A percentile compares a stretch with the other conserved stretches of the same genome.
Conservation (phyloP, 345 rosid species). For the Linum lewisii region DNA sequence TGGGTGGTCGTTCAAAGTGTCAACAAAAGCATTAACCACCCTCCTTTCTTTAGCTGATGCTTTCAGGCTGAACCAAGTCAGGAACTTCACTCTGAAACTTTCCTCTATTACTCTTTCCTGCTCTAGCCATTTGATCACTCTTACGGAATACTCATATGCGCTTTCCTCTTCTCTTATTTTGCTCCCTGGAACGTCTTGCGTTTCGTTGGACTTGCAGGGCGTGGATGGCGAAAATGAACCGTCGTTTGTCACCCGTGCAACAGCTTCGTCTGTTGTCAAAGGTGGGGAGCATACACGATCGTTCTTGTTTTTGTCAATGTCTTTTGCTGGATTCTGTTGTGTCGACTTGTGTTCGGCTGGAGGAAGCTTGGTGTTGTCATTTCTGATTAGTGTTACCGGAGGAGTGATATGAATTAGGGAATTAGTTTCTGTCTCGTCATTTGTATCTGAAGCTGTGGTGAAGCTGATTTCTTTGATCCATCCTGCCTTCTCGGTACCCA, state of each 20-base stretch:
- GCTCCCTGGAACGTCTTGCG: conserved; percentile 14
- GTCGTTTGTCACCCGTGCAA: conserved; percentile 11
- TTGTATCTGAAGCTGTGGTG: no score
- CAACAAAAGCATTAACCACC: conserved; percentile 44
- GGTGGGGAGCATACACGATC: conserved; percentile 30
- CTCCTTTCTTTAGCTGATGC: conserved; percentile 42
- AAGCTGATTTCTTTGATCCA: no score
- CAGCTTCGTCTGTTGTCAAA: conserved; percentile 14
- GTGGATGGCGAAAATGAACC: conserved; percentile 31
- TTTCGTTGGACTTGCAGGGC: conserved; percentile 26
- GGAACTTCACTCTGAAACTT: conserved; percentile 47
- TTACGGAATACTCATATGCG: conserved; percentile 34
- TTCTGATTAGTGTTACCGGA: no score
- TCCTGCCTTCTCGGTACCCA: no score
- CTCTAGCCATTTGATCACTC: conserved; percentile 44
- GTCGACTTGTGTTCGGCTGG: no score
- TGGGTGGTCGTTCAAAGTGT: conserved; percentile 38
- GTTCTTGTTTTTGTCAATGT: no score
- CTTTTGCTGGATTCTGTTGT: no score
- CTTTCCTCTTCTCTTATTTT: conserved; percentile 30
- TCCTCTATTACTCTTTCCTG: conserved; percentile 32
- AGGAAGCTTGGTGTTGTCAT: no score
- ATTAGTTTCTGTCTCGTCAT: no score
- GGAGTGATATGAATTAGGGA: no score
- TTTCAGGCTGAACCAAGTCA: conserved; percentile 58